These are phyloP conservation scores for Pleurotus djamor DNA, from an alignment of 768 basidiomycete species.

Conservation along the genomic window DNA sequence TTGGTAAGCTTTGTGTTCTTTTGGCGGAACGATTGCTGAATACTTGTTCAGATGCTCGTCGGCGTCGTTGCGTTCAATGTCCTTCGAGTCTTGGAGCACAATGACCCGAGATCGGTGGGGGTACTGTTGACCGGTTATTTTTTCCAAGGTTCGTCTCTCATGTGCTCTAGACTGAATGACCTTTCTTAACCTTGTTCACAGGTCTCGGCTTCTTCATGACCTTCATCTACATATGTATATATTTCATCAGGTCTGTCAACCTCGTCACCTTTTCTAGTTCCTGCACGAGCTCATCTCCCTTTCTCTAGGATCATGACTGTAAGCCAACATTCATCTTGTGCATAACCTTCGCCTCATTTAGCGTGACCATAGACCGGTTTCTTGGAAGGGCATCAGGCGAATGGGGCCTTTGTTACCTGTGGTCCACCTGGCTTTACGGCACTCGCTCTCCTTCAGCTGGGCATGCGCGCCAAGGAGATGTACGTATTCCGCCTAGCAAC, in stretches of 20 bases:
- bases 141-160: constrained; percentile 35
- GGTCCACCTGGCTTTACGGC: constrained; percentile 51
- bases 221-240: constrained; percentile 48
- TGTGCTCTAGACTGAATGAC: not conserved
- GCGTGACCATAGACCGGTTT: constrained; percentile 39
- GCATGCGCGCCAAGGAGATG: constrained; percentile 33
- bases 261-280: not conserved
- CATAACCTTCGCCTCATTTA: not conserved
- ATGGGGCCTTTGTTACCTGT: constrained; percentile 44
- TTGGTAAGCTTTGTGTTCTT: constrained; percentile 23
- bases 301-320: constrained; percentile 35
- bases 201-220: constrained; percentile 48
- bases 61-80: constrained; percentile 46
- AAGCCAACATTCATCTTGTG: not conserved
- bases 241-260: constrained; percentile 36
- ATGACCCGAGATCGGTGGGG: constrained; percentile 34
- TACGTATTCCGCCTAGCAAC: constrained; percentile 14
- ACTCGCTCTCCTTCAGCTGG: constrained; percentile 42
- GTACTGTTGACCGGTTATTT: constrained; percentile 42
- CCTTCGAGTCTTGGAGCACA: constrained; percentile 29
- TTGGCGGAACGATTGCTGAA: not conserved
- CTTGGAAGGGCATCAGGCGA: constrained; percentile 44
- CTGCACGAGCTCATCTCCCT: not conserved
- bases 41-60: constrained; percentile 37
- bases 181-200: constrained; percentile 7